Percentiles rank a stretch among this genome's conserved stretches.
phyloP scores from a whole-genome alignment of 495 filamentous ascomycete genomes.

The Aspergillus saccharolyticus region DNA sequence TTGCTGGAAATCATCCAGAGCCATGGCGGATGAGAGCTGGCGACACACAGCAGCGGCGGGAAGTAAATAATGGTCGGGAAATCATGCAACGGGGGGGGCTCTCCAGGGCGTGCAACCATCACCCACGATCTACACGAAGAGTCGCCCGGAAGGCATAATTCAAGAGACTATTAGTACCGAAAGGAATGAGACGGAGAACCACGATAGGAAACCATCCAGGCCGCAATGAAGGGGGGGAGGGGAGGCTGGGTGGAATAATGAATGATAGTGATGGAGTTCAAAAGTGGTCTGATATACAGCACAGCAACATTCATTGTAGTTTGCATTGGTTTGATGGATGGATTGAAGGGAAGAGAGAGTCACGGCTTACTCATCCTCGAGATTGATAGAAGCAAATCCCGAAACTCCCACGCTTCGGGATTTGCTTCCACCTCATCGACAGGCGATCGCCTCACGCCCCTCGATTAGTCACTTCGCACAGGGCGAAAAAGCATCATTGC shows the following conservation, averaged over 20 bases:
- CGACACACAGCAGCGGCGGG: neutral
- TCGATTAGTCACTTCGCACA: conserved; percentile 15
- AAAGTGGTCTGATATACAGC: conserved; percentile 22
- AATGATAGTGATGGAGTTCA: conserved; percentile 5
- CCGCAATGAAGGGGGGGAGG: too few species aligned
- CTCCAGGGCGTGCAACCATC: conserved; percentile 14
- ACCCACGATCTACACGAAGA: conserved; percentile 12
- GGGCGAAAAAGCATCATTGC: neutral
- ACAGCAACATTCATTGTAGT: neutral
- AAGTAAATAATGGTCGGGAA: neutral
- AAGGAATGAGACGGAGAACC: neutral
- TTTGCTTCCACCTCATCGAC: conserved; percentile 17
- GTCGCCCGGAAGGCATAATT: neutral
- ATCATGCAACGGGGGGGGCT: conserved; percentile 16
- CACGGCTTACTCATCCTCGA: conserved; percentile 22
- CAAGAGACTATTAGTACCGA: conserved; percentile 16
- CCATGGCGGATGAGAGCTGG: conserved; percentile 15
- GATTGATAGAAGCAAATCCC: conserved; percentile 19
- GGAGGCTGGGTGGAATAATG: conserved; percentile 1
- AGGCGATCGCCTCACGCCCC: neutral
- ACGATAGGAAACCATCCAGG: neutral
- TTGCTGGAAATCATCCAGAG: conserved; percentile 14
- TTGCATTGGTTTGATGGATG: neutral
- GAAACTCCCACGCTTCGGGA: conserved; percentile 13
- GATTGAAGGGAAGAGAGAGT: conserved; percentile 1